Conservation (phyloP, 805 yeast genomes). For the Candida khao-thaluensis region DNA sequence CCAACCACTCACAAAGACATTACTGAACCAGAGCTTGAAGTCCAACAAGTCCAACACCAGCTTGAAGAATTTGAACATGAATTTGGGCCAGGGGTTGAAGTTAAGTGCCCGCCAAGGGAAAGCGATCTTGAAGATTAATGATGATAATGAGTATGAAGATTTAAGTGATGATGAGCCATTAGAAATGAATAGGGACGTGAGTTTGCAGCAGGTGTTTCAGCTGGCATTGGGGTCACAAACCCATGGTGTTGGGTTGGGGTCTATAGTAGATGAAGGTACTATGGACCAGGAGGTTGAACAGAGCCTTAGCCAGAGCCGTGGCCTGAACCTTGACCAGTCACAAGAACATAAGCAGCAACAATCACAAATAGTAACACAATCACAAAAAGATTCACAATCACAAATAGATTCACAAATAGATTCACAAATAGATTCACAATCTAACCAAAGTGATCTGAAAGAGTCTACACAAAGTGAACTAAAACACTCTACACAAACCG, state of each 20-base stretch:
- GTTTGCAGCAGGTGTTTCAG: conserved; percentile 17
- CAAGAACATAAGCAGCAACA: too few relatives aligned
- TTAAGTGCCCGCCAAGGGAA: conserved; percentile 36
- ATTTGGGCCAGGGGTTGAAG: conserved; percentile 28
- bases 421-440: too few relatives aligned
- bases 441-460: too few relatives aligned
- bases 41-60: conserved; percentile 34
- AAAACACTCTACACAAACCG: too few relatives aligned
- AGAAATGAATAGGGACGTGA: conserved; percentile 8
- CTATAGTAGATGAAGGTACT: too few relatives aligned
- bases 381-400: too few relatives aligned
- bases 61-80: conserved; percentile 28
- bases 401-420: too few relatives aligned
- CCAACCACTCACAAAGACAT: conserved; percentile 37
- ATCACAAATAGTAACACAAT: too few relatives aligned
- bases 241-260: neutral
- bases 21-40: conserved; percentile 29
- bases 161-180: conserved; percentile 21
- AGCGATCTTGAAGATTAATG: conserved; percentile 41
- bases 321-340: too few relatives aligned
- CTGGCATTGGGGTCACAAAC: conserved; percentile 15
- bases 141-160: conserved; percentile 41
- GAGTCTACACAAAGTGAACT: too few relatives aligned
- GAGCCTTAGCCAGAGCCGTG: too few relatives aligned
- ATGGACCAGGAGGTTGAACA: too few relatives aligned